These are phyloP conservation scores for Lentinula edodes DNA, from an alignment of 768 basidiomycete genomes.

Conservation along the genomic window DNA sequence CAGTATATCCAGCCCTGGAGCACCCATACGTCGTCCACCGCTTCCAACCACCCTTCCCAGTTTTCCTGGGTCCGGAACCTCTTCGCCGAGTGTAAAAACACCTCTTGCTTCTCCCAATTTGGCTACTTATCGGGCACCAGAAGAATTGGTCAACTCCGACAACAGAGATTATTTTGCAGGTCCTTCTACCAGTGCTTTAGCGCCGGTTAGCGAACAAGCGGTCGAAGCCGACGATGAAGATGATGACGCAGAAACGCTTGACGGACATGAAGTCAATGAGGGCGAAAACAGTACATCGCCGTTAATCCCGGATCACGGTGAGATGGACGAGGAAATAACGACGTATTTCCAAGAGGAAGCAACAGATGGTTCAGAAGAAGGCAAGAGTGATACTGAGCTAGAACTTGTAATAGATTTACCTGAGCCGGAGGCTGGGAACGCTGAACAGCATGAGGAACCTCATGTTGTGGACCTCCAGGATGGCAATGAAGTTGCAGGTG, in stretches of 20 bases:
- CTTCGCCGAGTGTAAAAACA: conserved; percentile 13
- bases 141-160: conserved; percentile 29
- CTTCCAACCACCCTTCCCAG: conserved; percentile 14
- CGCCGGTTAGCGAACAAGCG: conserved; percentile 13
- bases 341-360: conserved; percentile 19
- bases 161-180: conserved; percentile 18
- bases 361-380: conserved; percentile 15
- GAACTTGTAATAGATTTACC: not conserved
- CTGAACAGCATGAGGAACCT: not conserved
- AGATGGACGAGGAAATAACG: conserved; percentile 11
- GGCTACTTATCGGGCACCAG: conserved; percentile 42
- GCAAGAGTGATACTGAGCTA: conserved; percentile 11
- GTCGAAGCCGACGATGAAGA: conserved; percentile 23
- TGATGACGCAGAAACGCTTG: conserved; percentile 8
- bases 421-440: not conserved
- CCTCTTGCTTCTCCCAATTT: conserved; percentile 30
- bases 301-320: conserved; percentile 4
- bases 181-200: conserved; percentile 28
- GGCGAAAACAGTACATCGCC: conserved; percentile 6
- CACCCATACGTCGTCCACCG: conserved; percentile 17
- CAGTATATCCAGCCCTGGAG: conserved; percentile 1
- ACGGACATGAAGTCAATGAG: conserved; percentile 11
- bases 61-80: conserved; percentile 11
- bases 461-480: not conserved
- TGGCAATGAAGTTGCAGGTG: conserved; percentile 14